These are phyloP conservation scores for Barnettozyma pratensis DNA, from an alignment of 805 yeast genomes.

Conservation along the genomic window DNA sequence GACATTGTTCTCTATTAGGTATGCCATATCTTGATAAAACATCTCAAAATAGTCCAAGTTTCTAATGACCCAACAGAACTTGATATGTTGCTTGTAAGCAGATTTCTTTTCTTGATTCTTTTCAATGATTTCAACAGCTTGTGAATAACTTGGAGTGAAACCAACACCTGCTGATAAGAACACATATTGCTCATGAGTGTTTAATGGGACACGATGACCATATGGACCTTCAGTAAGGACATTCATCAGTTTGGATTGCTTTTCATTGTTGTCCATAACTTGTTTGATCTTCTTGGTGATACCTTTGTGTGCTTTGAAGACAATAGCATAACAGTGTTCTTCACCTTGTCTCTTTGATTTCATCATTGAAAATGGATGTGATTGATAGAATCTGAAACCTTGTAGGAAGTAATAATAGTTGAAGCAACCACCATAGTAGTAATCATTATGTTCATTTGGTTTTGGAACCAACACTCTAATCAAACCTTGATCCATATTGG, in stretches of 20 bases:
- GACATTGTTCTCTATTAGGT: conserved; percentile 26
- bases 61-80: conserved; percentile 62
- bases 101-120: conserved; percentile 4
- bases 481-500: conserved; percentile 24
- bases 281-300: conserved; percentile 41
- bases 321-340: conserved; percentile 30
- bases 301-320: conserved; percentile 50
- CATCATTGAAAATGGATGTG: conserved; percentile 67
- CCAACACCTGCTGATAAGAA: conserved; percentile 49
- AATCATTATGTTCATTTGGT: conserved; percentile 40
- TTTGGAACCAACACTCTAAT: conserved; percentile 37
- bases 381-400: conserved; percentile 40
- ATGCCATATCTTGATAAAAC: conserved; percentile 41
- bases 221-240: conserved; percentile 60
- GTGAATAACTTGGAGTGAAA: conserved; percentile 44
- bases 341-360: conserved; percentile 32
- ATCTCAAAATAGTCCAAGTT: conserved; percentile 43
- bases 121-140: conserved; percentile 28
- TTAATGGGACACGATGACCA: conserved; percentile 40
- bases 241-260: conserved; percentile 29
- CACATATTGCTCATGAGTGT: conserved; percentile 34
- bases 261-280: conserved; percentile 26
- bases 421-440: conserved; percentile 46
- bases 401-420: conserved; percentile 52
- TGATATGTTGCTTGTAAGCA: conserved; percentile 25